A percentile compares a stretch with the other conserved stretches of the same genome.
Evolutionary conservation across 208 protist genomes (phyloP).

Genomic region (Wallacemonas sp.): DNA sequence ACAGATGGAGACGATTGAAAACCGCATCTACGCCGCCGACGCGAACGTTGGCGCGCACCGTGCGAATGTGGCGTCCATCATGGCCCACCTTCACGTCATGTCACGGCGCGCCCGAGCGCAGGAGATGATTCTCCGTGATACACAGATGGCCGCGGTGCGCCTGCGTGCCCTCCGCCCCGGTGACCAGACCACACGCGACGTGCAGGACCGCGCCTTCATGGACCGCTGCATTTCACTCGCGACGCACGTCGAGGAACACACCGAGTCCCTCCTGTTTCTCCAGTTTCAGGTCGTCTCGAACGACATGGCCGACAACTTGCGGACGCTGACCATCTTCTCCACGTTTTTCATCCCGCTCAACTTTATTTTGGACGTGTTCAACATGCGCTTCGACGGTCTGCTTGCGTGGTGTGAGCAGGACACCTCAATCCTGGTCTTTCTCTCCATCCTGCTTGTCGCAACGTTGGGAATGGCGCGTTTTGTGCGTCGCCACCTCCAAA

Average conservation of each 20-base stretch:
- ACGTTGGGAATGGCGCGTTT: constrained; percentile 26
- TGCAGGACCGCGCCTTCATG: constrained; percentile 3
- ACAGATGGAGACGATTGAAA: constrained; percentile 56
- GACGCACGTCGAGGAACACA: constrained; percentile 52
- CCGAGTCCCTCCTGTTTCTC: constrained; percentile 50
- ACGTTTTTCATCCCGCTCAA: constrained; percentile 63
- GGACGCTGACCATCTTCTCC: constrained; percentile 64
- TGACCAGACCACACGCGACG: neutral
- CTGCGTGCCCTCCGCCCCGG: neutral
- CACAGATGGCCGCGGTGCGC: constrained; percentile 19
- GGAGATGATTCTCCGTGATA: constrained; percentile 51
- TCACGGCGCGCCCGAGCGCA: constrained; percentile 39
- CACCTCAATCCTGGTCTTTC: constrained; percentile 14
- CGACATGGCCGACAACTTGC: constrained; percentile 50
- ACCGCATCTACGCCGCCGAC: constrained; percentile 29
- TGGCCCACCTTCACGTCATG: constrained; percentile 55
- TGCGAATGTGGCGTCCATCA: constrained; percentile 24
- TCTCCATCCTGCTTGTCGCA: constrained; percentile 21
- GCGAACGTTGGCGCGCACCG: constrained; percentile 12
- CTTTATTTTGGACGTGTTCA: constrained; percentile 51
- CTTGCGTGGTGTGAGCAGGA: constrained; percentile 10
- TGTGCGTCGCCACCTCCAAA: constrained; percentile 14
- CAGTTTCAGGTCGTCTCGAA: constrained; percentile 63
- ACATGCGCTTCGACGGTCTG: constrained; percentile 38
- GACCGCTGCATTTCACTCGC: constrained; percentile 30